These are phyloP conservation scores for Ceratocystis cacaofunesta DNA, from an alignment of 2,329 filamentous ascomycete species.

Conservation along the genomic window DNA sequence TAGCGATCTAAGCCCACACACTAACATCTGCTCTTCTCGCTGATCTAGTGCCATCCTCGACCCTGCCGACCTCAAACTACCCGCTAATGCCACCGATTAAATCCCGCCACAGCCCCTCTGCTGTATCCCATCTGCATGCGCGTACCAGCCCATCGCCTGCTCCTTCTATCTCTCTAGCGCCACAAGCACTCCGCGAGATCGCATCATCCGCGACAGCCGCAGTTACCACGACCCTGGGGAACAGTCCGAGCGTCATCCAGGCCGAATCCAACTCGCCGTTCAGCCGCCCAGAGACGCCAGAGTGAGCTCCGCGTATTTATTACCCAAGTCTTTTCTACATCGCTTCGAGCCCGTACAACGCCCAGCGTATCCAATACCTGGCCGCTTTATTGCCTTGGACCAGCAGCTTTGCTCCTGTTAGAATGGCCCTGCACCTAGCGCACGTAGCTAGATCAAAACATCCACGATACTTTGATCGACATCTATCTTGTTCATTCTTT, in stretches of 20 bases:
- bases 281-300: too few species aligned
- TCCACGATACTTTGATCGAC: background rate
- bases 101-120: background rate
- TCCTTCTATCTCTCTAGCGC: background rate
- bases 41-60: background rate
- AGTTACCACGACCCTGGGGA: background rate
- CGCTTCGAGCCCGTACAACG: too few species aligned
- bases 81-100: background rate
- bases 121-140: background rate
- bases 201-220: background rate
- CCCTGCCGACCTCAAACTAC: background rate
- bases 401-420: too few species aligned
- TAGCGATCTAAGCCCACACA: background rate
- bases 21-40: background rate
- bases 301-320: too few species aligned
- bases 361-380: too few species aligned
- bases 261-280: background rate
- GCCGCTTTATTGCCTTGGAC: too few species aligned
- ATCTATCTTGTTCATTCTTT: constrained; percentile 1
- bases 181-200: background rate
- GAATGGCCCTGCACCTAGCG: too few species aligned
- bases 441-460: background rate
- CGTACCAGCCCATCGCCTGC: background rate
- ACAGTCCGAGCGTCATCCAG: background rate
- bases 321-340: too few species aligned